Base-by-base conservation (phyloP, 2,329 filamentous ascomycete species). In the Sarocladium brachiariae region DNA sequence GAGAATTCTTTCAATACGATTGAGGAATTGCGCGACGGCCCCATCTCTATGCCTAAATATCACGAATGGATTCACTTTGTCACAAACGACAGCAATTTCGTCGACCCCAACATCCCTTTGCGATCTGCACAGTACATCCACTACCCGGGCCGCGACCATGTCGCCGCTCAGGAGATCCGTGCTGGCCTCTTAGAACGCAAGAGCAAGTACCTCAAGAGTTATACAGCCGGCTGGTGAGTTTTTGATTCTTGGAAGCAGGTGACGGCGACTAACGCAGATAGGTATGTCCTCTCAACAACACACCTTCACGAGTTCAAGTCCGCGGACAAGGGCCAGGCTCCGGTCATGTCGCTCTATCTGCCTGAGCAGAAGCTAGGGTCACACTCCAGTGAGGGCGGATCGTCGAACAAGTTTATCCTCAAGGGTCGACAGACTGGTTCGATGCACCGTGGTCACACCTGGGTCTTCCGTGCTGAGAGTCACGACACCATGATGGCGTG, bases 251-350 rank as follows among this genome's bases (percentile, higher is more conserved):
- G n/a, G n/a, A 16, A 21, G 18, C 13, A 7, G 25, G n/a, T 39
- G 13, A 35, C 30, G 18, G 24, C 7, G n/a, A 33, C 50, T 53
- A 50, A 45, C 6, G 18, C 30, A 18, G 27, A 8, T 58, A 93
- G 88, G 89, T 96, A 96, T 67, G 90, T 97, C 45, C 75, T 99
- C 58, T 96, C 93, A 59, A 89, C 93, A 14, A 97, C 93, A 51
- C 93, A 99, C 69, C 78, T 99, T 19, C 93, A 99, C 71, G 93
- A 99, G 70, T 99, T 97, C 79, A 96, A 96, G 67, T 96, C 90
- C n/a, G 89, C 90, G 57, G 92, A 97, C 70, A 91, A 92, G 65
- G 86, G 81, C 53, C 89, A 93, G 68, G 85, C 87, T 34, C 93
- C 93, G 1, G 82, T 97, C 64, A 96, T 99, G 92, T 97, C 93